Percentiles rank a stretch among this genome's conserved stretches.
Evolutionary conservation across 2,329 filamentous ascomycete genomes (phyloP).

Genomic region (Pyrenochaeta sp.): DNA sequence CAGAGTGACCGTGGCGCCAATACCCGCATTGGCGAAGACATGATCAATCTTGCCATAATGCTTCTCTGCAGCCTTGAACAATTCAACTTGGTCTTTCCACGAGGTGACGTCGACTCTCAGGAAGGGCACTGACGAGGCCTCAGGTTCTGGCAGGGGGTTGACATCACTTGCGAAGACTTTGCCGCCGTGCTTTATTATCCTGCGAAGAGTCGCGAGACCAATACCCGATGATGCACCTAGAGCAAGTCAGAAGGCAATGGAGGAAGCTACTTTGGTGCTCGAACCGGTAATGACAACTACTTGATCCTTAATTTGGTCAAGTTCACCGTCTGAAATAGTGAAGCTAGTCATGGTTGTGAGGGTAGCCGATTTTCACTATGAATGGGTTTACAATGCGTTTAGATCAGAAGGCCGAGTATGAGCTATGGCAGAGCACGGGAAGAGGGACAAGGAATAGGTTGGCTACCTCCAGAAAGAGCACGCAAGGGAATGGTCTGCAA

Average conservation of each 20-base stretch:
- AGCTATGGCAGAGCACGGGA: not conserved
- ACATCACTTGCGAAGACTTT: conserved; percentile 65
- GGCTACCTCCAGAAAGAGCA: not conserved
- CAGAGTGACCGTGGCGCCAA: conserved; percentile 21
- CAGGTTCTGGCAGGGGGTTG: conserved; percentile 50
- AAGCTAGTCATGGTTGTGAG: conserved; percentile 48
- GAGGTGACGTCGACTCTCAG: conserved; percentile 45
- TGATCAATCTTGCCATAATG: conserved; percentile 55
- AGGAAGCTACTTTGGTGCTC: not conserved
- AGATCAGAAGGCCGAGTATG: not conserved
- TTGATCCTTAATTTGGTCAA: conserved; percentile 57
- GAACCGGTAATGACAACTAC: conserved; percentile 64
- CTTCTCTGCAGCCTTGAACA: conserved; percentile 62
- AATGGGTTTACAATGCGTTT: not conserved
- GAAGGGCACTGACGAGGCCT: conserved; percentile 31
- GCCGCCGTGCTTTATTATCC: conserved; percentile 63
- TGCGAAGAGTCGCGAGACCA: conserved; percentile 63
- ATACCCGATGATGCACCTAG: conserved; percentile 68
- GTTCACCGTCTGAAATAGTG: conserved; percentile 55
- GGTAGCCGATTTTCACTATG: no score
- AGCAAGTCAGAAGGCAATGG: not conserved
- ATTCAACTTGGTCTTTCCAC: conserved; percentile 60
- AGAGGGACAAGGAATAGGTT: not conserved
- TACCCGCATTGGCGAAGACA: conserved; percentile 53
- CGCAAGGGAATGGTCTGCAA: not conserved